phyloP scores from a whole-genome alignment of 2,329 filamentous ascomycete genomes.

The Calonectria pteridis region DNA sequence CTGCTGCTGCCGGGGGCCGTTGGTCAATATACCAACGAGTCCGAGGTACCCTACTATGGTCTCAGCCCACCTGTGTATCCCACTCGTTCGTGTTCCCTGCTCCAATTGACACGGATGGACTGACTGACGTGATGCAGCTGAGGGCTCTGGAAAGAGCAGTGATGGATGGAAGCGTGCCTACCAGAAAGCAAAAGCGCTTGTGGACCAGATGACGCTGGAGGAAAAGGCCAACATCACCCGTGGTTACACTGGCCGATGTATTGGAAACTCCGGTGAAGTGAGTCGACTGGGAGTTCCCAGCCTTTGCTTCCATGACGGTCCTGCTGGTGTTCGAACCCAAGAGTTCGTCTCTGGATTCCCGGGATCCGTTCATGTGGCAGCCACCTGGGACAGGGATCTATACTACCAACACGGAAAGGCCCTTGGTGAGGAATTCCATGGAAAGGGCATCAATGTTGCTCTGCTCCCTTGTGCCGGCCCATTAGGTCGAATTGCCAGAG shows the following conservation, averaged over 20 bases:
- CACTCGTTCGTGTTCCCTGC: background rate
- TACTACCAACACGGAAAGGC: background rate
- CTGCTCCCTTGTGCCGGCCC: slow-evolving; percentile 65
- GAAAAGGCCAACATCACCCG: slow-evolving; percentile 69
- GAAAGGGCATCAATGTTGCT: slow-evolving; percentile 81
- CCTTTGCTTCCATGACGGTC: background rate
- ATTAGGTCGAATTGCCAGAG: slow-evolving; percentile 59
- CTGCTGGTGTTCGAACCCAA: background rate
- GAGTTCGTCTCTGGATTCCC: background rate
- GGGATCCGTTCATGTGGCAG: background rate
- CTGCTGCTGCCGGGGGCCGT: background rate
- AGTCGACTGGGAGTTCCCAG: background rate
- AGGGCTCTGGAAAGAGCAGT: background rate
- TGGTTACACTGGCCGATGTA: slow-evolving; percentile 62
- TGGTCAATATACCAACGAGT: slow-evolving; percentile 7
- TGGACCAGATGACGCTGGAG: slow-evolving; percentile 73
- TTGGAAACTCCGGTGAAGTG: slow-evolving; percentile 58
- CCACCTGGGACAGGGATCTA: background rate
- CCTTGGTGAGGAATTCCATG: slow-evolving; percentile 41
- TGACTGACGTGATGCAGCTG: background rate
- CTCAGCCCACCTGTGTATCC: background rate
- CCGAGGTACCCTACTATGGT: slow-evolving; percentile 2
- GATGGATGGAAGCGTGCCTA: slow-evolving; percentile 5
- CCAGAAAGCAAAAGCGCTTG: slow-evolving; percentile 55
- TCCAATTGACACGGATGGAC: background rate